Base-by-base conservation (phyloP, 1,284 basidiomycete species). In the Takashimella tepidaria region DNA sequence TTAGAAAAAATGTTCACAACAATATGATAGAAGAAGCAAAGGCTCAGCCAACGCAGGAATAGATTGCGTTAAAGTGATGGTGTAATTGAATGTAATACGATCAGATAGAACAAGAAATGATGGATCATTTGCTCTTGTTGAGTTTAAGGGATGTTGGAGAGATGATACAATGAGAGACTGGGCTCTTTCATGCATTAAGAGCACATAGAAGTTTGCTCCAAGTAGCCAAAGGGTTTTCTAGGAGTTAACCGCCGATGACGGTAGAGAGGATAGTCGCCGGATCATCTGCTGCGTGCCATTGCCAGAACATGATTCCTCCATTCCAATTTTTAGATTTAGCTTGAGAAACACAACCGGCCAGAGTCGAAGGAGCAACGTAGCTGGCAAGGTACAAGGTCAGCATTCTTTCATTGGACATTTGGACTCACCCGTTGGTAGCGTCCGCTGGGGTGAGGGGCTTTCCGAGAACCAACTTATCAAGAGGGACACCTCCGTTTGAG, bases 291-390 rank as follows among this genome's bases (percentile, higher is more conserved):
- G 44, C 52, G 41, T 44, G 20, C 66, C 69, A 76, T 55, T 77
- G 70, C 76, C 76, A 77, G 57, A 70, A 76, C 75, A 76, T 76
- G 51, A 76, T 66, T 23, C 74, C 73, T 0, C 59, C 73, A 47
- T 72, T 72, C 74, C 74, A 76, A 0, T 72, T 72, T 41, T 66
- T 57, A 3, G 23, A 47, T 48, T 65, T 57, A 2, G 73, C 75
- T 50, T 69, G 59, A 8, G 48, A 47, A 12, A 72, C 66, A 55
- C 72, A 74, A 6, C 45, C 44, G 10, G 54, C 50, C n/a, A 74
- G 47, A 11, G 50, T 49, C 6, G 54, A 49, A 5, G 66, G 51
- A 24, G 47, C 44, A 61, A 73, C 67, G 54, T 70, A 75, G 22
- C 70, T 64, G 31, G n/a, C n/a, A n/a, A n/a, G n/a, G n/a, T n/a